Conservation (phyloP, 2,329 filamentous ascomycete species). For the Epichloe gansuensis region DNA sequence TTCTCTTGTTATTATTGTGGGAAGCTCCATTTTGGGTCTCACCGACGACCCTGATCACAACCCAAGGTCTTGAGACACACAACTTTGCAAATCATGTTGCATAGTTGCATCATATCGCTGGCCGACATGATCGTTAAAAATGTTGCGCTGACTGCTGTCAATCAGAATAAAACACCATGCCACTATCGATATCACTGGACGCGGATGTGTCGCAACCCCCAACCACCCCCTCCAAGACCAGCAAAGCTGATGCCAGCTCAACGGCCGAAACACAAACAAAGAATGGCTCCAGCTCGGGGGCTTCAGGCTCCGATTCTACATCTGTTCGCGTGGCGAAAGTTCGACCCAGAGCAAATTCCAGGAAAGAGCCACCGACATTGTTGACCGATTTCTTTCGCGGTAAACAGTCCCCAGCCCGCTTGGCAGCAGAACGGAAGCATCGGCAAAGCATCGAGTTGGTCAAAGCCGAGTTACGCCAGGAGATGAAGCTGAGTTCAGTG, state of each 20-base stretch:
- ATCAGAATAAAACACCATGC: constrained; percentile 12
- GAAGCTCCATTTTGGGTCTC: constrained; percentile 2
- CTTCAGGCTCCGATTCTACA: constrained; percentile 28
- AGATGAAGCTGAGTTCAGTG: constrained; percentile 46
- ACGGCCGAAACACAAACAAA: constrained; percentile 4
- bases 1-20: neutral
- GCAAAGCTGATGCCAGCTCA: constrained; percentile 1
- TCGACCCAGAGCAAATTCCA: constrained; percentile 24
- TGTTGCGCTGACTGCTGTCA: constrained; percentile 6
- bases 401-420: constrained; percentile 41
- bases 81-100: neutral
- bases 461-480: constrained; percentile 36
- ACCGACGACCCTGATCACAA: neutral
- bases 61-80: neutral
- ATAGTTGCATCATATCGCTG: neutral
- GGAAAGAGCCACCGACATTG: constrained; percentile 31
- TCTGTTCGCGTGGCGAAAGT: constrained; percentile 23
- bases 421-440: constrained; percentile 37
- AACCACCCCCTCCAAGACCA: constrained; percentile 5
- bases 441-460: constrained; percentile 47
- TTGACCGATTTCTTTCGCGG: constrained; percentile 46
- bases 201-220: constrained; percentile 9
- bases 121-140: neutral
- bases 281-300: constrained; percentile 9
- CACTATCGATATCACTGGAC: constrained; percentile 9